These are phyloP conservation scores for Pascua guehoae DNA, from an alignment of 1,284 basidiomycete species.

Conservation along the genomic window DNA sequence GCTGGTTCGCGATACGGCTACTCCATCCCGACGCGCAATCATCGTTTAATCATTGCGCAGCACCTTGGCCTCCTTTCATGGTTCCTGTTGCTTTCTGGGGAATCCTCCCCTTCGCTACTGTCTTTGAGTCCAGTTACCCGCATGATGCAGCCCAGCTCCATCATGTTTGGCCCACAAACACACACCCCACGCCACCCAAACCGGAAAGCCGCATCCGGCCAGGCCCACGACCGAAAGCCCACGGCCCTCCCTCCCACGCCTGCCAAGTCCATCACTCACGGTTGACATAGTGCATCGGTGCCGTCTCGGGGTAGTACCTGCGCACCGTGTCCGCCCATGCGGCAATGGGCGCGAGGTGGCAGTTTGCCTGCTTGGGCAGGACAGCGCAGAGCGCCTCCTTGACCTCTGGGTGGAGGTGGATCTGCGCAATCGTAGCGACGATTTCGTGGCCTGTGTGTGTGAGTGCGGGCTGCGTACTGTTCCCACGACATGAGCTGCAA, in stretches of 20 bases:
- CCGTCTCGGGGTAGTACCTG: conserved; percentile 46
- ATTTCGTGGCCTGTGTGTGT: conserved; percentile 70
- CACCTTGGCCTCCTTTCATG: too few relatives aligned
- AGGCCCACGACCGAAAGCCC: background rate
- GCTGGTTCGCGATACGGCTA: too few relatives aligned
- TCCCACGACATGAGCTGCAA: too few relatives aligned
- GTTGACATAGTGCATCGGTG: conserved; percentile 53
- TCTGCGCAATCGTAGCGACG: conserved; percentile 87
- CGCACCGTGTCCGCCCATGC: conserved; percentile 79
- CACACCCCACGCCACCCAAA: background rate
- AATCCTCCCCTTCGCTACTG: too few relatives aligned
- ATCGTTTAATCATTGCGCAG: too few relatives aligned
- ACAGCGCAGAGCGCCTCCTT: conserved; percentile 63
- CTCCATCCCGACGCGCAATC: too few relatives aligned
- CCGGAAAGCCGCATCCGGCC: background rate
- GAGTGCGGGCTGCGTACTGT: too few relatives aligned
- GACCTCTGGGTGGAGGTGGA: conserved; percentile 74
- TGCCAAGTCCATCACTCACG: conserved; percentile 29
- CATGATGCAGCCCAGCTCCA: background rate
- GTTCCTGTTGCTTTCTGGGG: too few relatives aligned
- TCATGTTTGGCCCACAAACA: background rate
- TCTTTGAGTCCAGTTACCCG: too few relatives aligned
- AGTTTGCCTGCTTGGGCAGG: conserved; percentile 60
- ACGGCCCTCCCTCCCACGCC: too few relatives aligned
- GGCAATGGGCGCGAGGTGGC: conserved; percentile 74